Conservation (phyloP, 129 eudicot genomes). For the Escallonia herrerae region DNA sequence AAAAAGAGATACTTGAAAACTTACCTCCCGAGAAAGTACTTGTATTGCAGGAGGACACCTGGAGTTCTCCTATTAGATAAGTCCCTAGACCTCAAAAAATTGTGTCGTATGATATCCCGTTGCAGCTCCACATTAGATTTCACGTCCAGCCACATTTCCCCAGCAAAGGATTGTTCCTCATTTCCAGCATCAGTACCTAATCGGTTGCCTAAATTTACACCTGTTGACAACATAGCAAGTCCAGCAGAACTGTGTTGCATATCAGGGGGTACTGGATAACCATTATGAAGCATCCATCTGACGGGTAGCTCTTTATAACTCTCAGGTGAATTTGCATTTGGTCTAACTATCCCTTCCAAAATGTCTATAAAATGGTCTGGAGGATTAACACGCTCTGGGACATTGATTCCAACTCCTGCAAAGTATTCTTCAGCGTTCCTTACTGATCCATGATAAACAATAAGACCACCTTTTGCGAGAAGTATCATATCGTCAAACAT, state of each 20-base stretch:
- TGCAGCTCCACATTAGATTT: constrained; percentile 42
- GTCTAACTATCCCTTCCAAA: constrained; percentile 69
- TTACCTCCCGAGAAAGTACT: constrained; percentile 81
- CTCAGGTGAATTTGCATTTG: constrained; percentile 42
- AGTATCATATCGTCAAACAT: constrained; percentile 85
- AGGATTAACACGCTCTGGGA: constrained; percentile 85
- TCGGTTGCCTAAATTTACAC: constrained; percentile 14
- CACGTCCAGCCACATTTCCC: constrained; percentile 52
- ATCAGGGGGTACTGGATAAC: constrained; percentile 73
- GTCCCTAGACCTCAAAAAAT: constrained; percentile 59
- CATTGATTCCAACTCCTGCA: constrained; percentile 63
- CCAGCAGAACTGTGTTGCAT: constrained; percentile 44
- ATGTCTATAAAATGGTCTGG: constrained; percentile 77
- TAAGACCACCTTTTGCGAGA: constrained; percentile 87
- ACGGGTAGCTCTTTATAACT: constrained; percentile 62
- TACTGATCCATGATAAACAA: constrained; percentile 78
- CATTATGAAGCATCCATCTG: constrained; percentile 85
- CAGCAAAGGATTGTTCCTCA: constrained; percentile 65
- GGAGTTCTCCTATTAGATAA: constrained; percentile 81
- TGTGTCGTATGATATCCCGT: constrained; percentile 59
- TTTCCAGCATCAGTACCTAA: neutral
- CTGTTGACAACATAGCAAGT: constrained; percentile 24
- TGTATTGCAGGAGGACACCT: constrained; percentile 58
- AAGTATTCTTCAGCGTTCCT: constrained; percentile 72
- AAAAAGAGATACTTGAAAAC: neutral